Conservation (phyloP, 2,329 filamentous ascomycete genomes). For the Alternaria sp. region DNA sequence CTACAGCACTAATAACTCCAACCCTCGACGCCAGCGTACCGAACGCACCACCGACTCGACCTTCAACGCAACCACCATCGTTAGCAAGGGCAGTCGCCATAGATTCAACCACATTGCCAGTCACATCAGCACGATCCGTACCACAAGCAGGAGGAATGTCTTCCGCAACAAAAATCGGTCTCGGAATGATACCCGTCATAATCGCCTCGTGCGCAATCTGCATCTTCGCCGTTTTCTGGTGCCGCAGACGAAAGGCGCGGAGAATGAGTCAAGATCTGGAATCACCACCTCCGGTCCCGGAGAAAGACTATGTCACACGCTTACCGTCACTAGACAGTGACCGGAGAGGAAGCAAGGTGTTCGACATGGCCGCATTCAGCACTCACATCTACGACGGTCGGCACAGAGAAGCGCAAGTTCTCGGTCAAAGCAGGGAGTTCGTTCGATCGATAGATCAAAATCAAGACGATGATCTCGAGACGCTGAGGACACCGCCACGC, state of each 20-base stretch:
- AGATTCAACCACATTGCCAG: neutral
- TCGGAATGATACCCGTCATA: slow-evolving; percentile 37
- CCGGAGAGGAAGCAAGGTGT: slow-evolving; percentile 27
- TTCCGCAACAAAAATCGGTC: slow-evolving; percentile 30
- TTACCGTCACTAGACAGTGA: slow-evolving; percentile 19
- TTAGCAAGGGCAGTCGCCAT: neutral
- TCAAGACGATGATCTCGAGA: slow-evolving; percentile 5
- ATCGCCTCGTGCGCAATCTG: slow-evolving; percentile 23
- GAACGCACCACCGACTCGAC: neutral
- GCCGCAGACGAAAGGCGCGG: slow-evolving; percentile 20
- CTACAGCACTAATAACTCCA: neutral
- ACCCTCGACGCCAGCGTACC: neutral
- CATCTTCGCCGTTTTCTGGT: slow-evolving; percentile 32
- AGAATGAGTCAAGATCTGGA: slow-evolving; percentile 6
- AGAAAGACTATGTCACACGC: slow-evolving; percentile 24
- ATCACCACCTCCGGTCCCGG: slow-evolving; percentile 18
- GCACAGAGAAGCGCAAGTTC: slow-evolving; percentile 8
- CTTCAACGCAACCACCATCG: neutral
- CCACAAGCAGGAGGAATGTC: slow-evolving; percentile 8
- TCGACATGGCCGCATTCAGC: slow-evolving; percentile 31
- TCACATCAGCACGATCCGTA: neutral
- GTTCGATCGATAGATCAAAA: neutral
- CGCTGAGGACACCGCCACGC: slow-evolving; percentile 1
- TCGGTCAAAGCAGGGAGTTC: neutral
- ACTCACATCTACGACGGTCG: slow-evolving; percentile 16